Percentiles rank a stretch among this genome's conserved stretches.
Conservation (phyloP, 768 basidiomycete species). For the Leccinum imitatum region DNA sequence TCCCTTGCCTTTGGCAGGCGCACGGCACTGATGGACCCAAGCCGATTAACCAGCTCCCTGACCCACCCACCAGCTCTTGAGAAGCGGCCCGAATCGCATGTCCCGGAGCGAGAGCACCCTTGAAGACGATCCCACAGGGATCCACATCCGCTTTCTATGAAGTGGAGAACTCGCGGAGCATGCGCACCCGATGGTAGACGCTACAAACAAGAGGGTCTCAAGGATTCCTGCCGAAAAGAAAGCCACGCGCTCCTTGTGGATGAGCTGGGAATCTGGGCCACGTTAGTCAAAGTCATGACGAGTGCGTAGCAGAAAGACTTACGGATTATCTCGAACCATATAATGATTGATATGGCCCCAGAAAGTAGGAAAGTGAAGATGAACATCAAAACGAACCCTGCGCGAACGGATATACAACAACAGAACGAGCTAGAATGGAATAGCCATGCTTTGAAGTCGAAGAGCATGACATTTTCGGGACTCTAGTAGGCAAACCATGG, state of each 20-base stretch:
- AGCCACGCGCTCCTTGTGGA: constrained; percentile 34
- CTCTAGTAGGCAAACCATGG: neutral
- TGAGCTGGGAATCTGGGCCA: constrained; percentile 32
- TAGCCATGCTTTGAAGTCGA: constrained; percentile 45
- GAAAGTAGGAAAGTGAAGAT: constrained; percentile 53
- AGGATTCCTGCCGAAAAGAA: constrained; percentile 53
- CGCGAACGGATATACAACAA: constrained; percentile 61
- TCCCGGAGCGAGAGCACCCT: too few relatives aligned
- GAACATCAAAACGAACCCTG: constrained; percentile 58
- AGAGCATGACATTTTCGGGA: constrained; percentile 33
- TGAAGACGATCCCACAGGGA: too few relatives aligned
- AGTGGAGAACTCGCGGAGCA: neutral
- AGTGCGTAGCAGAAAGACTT: constrained; percentile 24
- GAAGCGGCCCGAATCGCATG: too few relatives aligned
- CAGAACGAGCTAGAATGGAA: constrained; percentile 57
- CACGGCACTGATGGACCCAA: too few relatives aligned
- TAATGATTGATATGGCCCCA: constrained; percentile 48
- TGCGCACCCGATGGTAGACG: constrained; percentile 55
- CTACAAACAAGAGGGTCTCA: constrained; percentile 52
- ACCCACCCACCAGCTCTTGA: too few relatives aligned
- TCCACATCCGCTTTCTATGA: neutral
- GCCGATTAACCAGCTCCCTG: too few relatives aligned
- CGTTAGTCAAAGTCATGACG: neutral
- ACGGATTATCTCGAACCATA: constrained; percentile 68
- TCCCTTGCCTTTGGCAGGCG: too few relatives aligned